phyloP scores from a whole-genome alignment of 2,329 filamentous ascomycete genomes.

The Fusarium staphyleae region DNA sequence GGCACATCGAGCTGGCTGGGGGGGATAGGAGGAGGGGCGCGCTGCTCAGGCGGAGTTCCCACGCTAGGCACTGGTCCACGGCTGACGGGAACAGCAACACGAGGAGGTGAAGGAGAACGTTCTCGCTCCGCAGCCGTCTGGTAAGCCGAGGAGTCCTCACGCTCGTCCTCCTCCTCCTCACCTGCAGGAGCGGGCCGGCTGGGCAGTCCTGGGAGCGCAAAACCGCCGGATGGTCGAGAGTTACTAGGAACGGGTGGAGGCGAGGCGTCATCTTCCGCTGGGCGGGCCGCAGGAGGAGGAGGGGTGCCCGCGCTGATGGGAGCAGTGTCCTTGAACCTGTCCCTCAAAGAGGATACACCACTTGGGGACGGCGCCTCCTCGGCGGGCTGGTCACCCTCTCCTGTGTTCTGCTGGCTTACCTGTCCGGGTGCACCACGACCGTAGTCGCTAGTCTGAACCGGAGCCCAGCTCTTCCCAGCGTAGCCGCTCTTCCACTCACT shows the following conservation, averaged over 20 bases:
- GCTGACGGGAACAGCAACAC: conserved; percentile 83
- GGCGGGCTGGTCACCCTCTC: conserved; percentile 54
- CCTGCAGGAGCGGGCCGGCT: conserved; percentile 62
- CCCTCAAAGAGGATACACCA: conserved; percentile 76
- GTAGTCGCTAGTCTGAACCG: conserved; percentile 74
- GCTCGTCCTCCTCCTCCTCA: conserved; percentile 59
- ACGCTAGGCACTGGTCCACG: conserved; percentile 64
- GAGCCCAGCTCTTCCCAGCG: conserved; percentile 85
- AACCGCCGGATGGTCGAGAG: conserved; percentile 75
- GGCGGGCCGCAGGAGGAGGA: conserved; percentile 48
- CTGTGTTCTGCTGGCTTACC: conserved; percentile 68
- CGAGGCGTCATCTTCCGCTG: conserved; percentile 57
- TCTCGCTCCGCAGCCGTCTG: conserved; percentile 55
- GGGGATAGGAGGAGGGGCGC: conserved; percentile 66
- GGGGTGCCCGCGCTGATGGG: conserved; percentile 66
- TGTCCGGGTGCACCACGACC: conserved; percentile 65
- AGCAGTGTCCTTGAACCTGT: conserved; percentile 80
- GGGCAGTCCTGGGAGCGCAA: conserved; percentile 81
- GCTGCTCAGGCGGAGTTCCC: conserved; percentile 59
- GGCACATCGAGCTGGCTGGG: conserved; percentile 69
- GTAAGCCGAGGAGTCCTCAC: conserved; percentile 55
- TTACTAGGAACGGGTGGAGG: conserved; percentile 59
- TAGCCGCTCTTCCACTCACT: conserved; percentile 91
- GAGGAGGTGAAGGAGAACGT: conserved; percentile 72
- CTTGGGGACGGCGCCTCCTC: conserved; percentile 65